Percentiles rank a stretch among this genome's conserved stretches.
Conservation (phyloP, 2,329 filamentous ascomycete species). For the Sclerotiophoma versabilis region DNA sequence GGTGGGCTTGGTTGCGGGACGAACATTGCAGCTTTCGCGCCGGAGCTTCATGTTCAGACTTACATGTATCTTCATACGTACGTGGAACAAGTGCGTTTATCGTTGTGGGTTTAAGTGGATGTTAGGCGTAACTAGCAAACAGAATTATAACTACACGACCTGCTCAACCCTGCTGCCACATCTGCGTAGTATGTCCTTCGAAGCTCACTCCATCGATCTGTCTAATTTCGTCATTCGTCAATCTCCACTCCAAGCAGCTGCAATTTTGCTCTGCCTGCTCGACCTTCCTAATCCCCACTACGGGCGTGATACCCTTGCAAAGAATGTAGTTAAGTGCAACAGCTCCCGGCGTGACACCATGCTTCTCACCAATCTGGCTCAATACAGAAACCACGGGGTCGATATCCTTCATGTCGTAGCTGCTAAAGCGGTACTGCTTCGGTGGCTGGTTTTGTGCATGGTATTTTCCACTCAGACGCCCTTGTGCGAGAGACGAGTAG, state of each 20-base stretch:
- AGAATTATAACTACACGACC: too few species aligned
- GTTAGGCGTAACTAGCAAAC: too few species aligned
- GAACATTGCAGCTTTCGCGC: too few species aligned
- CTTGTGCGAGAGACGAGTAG: constrained; percentile 52
- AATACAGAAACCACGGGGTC: constrained; percentile 49
- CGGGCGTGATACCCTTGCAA: constrained; percentile 54
- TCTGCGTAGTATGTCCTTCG: constrained; percentile 46
- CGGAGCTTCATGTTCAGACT: too few species aligned
- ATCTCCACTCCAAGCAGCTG: constrained; percentile 51
- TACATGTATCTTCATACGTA: too few species aligned
- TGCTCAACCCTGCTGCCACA: constrained; percentile 50
- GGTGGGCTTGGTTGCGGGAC: too few species aligned
- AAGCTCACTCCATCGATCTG: constrained; percentile 45
- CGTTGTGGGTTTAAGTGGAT: too few species aligned
- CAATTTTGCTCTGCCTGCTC: constrained; percentile 53
- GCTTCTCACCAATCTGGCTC: constrained; percentile 46
- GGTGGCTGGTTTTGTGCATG: constrained; percentile 48
- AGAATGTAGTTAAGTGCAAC: constrained; percentile 56
- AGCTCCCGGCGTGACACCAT: constrained; percentile 45
- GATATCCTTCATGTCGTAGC: constrained; percentile 55
- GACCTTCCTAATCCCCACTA: constrained; percentile 52
- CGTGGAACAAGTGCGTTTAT: too few species aligned
- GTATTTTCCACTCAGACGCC: constrained; percentile 42
- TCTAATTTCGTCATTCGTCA: constrained; percentile 52
- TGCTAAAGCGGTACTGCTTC: constrained; percentile 49